These are phyloP conservation scores for Ogataea haglerorum DNA, from an alignment of 805 yeast species.

Conservation along the genomic window DNA sequence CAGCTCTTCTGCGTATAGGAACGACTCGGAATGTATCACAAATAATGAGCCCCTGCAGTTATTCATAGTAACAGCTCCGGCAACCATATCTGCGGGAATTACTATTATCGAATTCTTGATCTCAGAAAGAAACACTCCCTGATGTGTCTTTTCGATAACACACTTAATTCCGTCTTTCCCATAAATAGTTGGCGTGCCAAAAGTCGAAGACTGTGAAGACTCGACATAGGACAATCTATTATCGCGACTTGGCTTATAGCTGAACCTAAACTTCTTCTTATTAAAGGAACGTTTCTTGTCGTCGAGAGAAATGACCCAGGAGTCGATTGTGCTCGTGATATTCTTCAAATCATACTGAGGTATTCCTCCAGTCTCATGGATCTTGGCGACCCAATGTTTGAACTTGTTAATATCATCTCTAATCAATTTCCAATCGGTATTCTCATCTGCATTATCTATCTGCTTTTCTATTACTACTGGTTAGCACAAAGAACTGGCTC, in stretches of 20 bases:
- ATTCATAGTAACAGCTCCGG: slow-evolving; percentile 22
- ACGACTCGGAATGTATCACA: slow-evolving; percentile 19
- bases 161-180: neutral
- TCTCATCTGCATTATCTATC: slow-evolving; percentile 1
- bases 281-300: slow-evolving; percentile 15
- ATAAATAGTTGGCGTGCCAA: slow-evolving; percentile 12
- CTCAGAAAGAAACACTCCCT: slow-evolving; percentile 11
- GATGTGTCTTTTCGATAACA: neutral
- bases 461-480: slow-evolving; percentile 4
- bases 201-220: too few relatives aligned
- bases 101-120: slow-evolving; percentile 12
- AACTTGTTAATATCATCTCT: slow-evolving; percentile 16
- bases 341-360: slow-evolving; percentile 27
- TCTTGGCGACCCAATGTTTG: slow-evolving; percentile 18
- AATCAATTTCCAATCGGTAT: slow-evolving; percentile 3
- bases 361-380: slow-evolving; percentile 11
- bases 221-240: neutral
- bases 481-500: neutral
- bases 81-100: slow-evolving; percentile 9
- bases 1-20: slow-evolving; percentile 18
- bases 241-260: slow-evolving; percentile 12
- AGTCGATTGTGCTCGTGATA: slow-evolving; percentile 18
- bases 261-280: slow-evolving; percentile 23
- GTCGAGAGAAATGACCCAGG: slow-evolving; percentile 20
- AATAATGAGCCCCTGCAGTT: slow-evolving; percentile 15